These are phyloP conservation scores for Acmispon strigosus DNA, from an alignment of 306 rosid species.

Conservation along the genomic window DNA sequence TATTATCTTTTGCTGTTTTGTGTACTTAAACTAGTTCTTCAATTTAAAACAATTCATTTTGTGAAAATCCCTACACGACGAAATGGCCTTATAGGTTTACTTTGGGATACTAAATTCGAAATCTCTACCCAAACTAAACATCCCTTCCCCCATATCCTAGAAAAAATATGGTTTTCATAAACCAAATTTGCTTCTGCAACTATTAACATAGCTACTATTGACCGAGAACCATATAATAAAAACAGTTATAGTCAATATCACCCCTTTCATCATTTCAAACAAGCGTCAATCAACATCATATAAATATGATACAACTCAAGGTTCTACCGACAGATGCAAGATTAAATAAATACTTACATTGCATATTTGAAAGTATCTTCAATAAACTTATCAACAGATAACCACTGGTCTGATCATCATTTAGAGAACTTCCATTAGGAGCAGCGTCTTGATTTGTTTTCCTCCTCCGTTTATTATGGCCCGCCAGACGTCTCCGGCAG, in stretches of 20 bases:
- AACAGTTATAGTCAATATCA: not conserved
- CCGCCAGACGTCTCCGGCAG: slow-evolving; percentile 60
- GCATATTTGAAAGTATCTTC: slow-evolving; percentile 49
- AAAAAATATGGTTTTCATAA: not conserved
- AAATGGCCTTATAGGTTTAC: too few species aligned
- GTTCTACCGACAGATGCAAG: not conserved
- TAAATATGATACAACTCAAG: slow-evolving; percentile 8
- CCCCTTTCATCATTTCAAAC: slow-evolving; percentile 6
- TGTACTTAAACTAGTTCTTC: too few species aligned
- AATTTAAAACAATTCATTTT: too few species aligned
- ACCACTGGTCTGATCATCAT: slow-evolving; percentile 49
- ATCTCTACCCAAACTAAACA: not conserved
- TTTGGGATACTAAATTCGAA: too few species aligned
- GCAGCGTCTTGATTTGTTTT: slow-evolving; percentile 41
- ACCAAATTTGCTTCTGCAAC: slow-evolving; percentile 1
- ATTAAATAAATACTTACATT: slow-evolving; percentile 31
- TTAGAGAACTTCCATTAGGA: slow-evolving; percentile 38
- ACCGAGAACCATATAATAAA: not conserved
- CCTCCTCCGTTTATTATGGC: slow-evolving; percentile 55
- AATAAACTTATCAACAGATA: slow-evolving; percentile 44
- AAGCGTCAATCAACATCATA: slow-evolving; percentile 10
- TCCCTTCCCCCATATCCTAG: not conserved
- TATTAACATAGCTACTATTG: not conserved
- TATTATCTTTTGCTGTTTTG: too few species aligned
- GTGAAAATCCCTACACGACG: too few species aligned